phyloP scores from a whole-genome alignment of 768 basidiomycete species.

The Hemileccinum impolitum region DNA sequence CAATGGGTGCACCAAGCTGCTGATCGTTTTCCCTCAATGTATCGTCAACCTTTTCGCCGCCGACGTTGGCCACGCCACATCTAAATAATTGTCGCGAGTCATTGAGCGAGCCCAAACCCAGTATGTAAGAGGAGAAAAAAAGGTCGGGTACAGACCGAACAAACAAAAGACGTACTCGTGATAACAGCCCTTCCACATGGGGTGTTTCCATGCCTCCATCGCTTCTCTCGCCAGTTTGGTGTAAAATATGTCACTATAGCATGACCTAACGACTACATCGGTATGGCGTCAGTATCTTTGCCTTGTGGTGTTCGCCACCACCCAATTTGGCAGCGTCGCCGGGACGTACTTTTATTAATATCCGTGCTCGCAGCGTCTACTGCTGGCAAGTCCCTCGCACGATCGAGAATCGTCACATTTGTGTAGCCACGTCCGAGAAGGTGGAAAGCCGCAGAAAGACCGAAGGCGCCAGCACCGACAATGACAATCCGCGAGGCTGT shows the following conservation, averaged over 20 bases:
- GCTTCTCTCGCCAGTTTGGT: conserved; percentile 72
- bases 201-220: conserved; percentile 70
- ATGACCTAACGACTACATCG: conserved; percentile 66
- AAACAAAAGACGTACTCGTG: conserved; percentile 57
- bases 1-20: conserved; percentile 50
- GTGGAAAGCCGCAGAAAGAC: conserved; percentile 81
- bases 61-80: conserved; percentile 27
- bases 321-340: background rate
- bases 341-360: conserved; percentile 36
- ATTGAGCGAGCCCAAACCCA: too few species aligned
- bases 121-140: too few species aligned
- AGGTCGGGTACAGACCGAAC: too few species aligned
- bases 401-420: conserved; percentile 73
- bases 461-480: conserved; percentile 83
- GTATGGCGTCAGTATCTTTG: background rate
- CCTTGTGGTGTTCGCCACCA: background rate
- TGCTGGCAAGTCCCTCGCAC: conserved; percentile 66
- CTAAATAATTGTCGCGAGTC: conserved; percentile 2
- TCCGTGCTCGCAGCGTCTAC: conserved; percentile 74
- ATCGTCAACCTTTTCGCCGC: conserved; percentile 41
- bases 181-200: conserved; percentile 69
- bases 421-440: conserved; percentile 67
- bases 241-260: conserved; percentile 69
- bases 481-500: conserved; percentile 43
- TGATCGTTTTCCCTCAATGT: conserved; percentile 63